phyloP scores from a whole-genome alignment of 768 basidiomycete species.

The Leucosporidium scottii region DNA sequence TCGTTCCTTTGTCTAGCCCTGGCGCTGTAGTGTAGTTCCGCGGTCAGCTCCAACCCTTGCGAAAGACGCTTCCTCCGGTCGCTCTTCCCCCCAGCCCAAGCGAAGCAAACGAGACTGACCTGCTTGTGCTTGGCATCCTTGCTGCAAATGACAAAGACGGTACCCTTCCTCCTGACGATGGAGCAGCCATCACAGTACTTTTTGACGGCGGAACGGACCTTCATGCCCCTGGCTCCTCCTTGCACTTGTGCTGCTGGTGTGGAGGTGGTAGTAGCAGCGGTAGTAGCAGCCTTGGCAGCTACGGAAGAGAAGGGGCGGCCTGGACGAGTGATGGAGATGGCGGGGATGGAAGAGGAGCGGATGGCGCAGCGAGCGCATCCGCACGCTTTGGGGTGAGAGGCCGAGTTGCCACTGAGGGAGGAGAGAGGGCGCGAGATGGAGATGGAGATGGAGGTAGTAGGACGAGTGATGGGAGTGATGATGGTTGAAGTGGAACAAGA shows the following conservation, averaged over 20 bases:
- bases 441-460: too few species aligned
- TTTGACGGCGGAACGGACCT: slow-evolving; percentile 91
- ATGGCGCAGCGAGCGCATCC: slow-evolving; percentile 23
- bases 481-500: too few species aligned
- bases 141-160: slow-evolving; percentile 83
- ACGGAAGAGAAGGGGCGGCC: background rate
- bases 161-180: slow-evolving; percentile 79
- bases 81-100: too few species aligned
- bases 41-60: too few species aligned
- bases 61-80: too few species aligned
- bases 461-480: too few species aligned
- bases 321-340: background rate
- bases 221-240: slow-evolving; percentile 60
- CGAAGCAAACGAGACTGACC: slow-evolving; percentile 47
- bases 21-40: too few species aligned
- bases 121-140: slow-evolving; percentile 97
- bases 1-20: too few species aligned
- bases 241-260: too few species aligned
- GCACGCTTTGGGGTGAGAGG: slow-evolving; percentile 19
- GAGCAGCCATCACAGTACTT: slow-evolving; percentile 89
- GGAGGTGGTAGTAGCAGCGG: background rate
- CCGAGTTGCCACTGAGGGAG: background rate
- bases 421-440: too few species aligned
- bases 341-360: background rate
- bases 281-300: background rate